A percentile compares a stretch with the other conserved stretches of the same genome.
These are phyloP conservation scores for Excoecaria cochinchinensis DNA, from an alignment of 345 rosid genomes.

Conservation along the genomic window DNA sequence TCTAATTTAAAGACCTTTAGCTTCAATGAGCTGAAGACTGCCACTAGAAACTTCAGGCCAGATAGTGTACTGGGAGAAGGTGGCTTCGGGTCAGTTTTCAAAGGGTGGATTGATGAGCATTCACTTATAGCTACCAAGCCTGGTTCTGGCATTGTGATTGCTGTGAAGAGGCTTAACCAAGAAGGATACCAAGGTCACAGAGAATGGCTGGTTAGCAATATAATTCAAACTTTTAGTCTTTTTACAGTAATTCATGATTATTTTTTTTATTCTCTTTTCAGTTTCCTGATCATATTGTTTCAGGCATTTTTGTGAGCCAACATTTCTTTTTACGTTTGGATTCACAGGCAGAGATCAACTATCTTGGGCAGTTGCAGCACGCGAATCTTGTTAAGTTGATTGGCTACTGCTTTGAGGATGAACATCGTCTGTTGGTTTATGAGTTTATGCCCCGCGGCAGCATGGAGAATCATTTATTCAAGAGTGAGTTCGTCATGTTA, in stretches of 20 bases:
- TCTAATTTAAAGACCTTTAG: constrained; percentile 23
- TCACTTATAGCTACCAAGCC: constrained; percentile 20
- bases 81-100: constrained; percentile 29
- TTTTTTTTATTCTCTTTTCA: background rate
- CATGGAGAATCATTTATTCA: constrained; percentile 38
- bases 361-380: constrained; percentile 36
- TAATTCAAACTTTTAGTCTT: background rate
- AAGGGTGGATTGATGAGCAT: constrained; percentile 32
- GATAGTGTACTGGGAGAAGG: constrained; percentile 33
- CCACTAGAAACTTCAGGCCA: constrained; percentile 31
- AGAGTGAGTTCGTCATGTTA: constrained; percentile 26
- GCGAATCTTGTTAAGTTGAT: constrained; percentile 35
- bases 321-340: constrained; percentile 17
- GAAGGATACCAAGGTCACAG: constrained; percentile 27
- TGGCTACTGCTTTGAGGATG: constrained; percentile 39
- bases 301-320: background rate
- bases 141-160: constrained; percentile 26
- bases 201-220: constrained; percentile 36
- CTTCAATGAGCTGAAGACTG: constrained; percentile 24
- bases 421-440: constrained; percentile 32
- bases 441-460: constrained; percentile 37
- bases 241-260: background rate
- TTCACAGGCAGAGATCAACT: constrained; percentile 35
- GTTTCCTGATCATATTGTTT: background rate
- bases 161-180: constrained; percentile 35